Conservation (phyloP, 805 yeast genomes). For the Ogataea minuta region DNA sequence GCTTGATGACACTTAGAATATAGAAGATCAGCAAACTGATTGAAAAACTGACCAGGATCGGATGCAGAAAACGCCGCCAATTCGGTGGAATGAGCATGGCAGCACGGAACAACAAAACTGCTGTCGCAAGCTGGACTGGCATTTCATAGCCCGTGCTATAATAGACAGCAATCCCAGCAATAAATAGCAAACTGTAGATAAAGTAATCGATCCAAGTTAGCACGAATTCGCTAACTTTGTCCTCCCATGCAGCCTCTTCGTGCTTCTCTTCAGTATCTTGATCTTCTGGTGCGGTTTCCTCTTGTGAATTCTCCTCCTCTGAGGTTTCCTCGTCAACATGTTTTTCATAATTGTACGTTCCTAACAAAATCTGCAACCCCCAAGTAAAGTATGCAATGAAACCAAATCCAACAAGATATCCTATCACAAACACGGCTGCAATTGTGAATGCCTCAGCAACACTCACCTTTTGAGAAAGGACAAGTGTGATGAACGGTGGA, state of each 20-base stretch:
- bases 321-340: constrained; percentile 23
- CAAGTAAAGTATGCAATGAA: constrained; percentile 49
- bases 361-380: constrained; percentile 37
- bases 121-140: constrained; percentile 60
- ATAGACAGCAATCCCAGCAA: constrained; percentile 60
- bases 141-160: constrained; percentile 55
- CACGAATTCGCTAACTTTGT: constrained; percentile 19
- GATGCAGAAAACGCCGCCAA: constrained; percentile 58
- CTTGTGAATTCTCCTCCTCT: too few species aligned
- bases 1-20: constrained; percentile 54
- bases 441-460: constrained; percentile 70
- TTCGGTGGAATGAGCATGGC: constrained; percentile 45
- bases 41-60: constrained; percentile 66
- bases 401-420: constrained; percentile 53
- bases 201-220: constrained; percentile 54
- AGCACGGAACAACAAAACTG: constrained; percentile 54
- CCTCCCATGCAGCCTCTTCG: constrained; percentile 12
- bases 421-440: constrained; percentile 69
- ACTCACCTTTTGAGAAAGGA: constrained; percentile 62
- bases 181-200: constrained; percentile 44
- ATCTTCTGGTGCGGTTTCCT: neutral
- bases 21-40: constrained; percentile 62
- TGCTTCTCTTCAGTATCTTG: neutral
- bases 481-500: constrained; percentile 72
- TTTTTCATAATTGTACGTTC: constrained; percentile 21